Conservation (phyloP, 345 rosid species). For the Pugionium dolabratum region DNA sequence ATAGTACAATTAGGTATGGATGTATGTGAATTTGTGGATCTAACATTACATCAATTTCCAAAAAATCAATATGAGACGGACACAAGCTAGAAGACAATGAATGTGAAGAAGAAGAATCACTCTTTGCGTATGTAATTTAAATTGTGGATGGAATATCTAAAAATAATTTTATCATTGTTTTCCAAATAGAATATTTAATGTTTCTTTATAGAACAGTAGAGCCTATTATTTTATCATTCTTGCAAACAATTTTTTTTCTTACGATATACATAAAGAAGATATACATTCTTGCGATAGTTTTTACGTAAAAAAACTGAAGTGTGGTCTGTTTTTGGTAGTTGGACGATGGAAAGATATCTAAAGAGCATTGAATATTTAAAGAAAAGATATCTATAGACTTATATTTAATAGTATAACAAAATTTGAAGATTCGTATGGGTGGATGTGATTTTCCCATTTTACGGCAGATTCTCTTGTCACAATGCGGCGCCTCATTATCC, state of each 20-base stretch:
- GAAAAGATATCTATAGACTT: background rate
- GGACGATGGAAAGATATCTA: too few relatives aligned
- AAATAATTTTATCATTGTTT: background rate
- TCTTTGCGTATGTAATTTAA: background rate
- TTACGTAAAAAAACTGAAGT: too few relatives aligned
- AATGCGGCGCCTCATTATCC: background rate
- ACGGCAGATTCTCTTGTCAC: constrained; percentile 35
- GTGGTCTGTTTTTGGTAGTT: too few relatives aligned
- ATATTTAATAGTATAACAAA: background rate
- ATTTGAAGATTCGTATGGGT: constrained; percentile 34
- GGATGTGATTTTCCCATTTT: constrained; percentile 37
- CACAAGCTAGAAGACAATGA: constrained; percentile 6
- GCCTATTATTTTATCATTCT: too few relatives aligned
- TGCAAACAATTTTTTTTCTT: too few relatives aligned
- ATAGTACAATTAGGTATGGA: background rate
- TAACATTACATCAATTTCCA: constrained; percentile 21
- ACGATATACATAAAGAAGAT: too few relatives aligned
- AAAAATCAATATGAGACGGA: background rate
- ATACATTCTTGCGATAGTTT: too few relatives aligned
- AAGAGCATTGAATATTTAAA: too few relatives aligned
- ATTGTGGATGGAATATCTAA: background rate
- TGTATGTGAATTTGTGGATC: constrained; percentile 20
- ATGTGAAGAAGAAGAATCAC: constrained; percentile 5
- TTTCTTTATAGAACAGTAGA: background rate
- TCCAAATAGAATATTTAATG: background rate